Evolutionary conservation across 352 stramenopile species (phyloP), one percentile per base, ranked within the genome.

Genomic region (Discostella stelligera): DNA sequence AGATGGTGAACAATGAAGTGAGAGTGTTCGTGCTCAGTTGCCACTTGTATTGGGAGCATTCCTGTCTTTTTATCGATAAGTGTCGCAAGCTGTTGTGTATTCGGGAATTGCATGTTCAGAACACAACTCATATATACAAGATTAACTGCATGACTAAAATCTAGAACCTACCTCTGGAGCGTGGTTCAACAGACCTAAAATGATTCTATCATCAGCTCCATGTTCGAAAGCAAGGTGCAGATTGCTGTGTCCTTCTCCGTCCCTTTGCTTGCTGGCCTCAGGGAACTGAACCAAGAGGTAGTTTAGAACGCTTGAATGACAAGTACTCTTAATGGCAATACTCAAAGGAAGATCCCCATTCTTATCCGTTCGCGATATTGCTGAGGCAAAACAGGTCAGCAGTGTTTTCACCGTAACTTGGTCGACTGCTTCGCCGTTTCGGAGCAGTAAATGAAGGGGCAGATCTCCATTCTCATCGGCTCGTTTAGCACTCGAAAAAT

Each of bases 1-100:
- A 90, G 61, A 68, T 82, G 85, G 61, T 90, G 82, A 18, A 90
- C 84, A 71, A 90, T 89, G 50, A 90, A 89, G 71, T 89, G 81
- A 46, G 84, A 87, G 67, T 90, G 84, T 23, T 89, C 84, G 23
- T 87, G 80, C 25, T 88, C 78, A 5, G 84, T 90, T 11, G 84
- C 84, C 27, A 90, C 71, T 75, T 90, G 81, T 66, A 90, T 90
- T 14, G 84, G 84, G 30, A 89, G 64, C 16, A 90, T 50, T 56
- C 82, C 82, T 16, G 82, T 89, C 44, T 83, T 81, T 56, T 80
- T 82, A 64, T 90, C 84, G 30, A 86, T 59, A 53, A 78, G 59
- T 13, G 70, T 80, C 20, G 84, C 79, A 75, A 88, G 68, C 55
- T 73, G 50, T 39, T 32, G 27, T 32, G 27, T 14, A 63, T 30